Evolutionary conservation across 257 asterid genomes (phyloP), one percentile per base, ranked within the genome.

Genomic region (Salvia hispanica): DNA sequence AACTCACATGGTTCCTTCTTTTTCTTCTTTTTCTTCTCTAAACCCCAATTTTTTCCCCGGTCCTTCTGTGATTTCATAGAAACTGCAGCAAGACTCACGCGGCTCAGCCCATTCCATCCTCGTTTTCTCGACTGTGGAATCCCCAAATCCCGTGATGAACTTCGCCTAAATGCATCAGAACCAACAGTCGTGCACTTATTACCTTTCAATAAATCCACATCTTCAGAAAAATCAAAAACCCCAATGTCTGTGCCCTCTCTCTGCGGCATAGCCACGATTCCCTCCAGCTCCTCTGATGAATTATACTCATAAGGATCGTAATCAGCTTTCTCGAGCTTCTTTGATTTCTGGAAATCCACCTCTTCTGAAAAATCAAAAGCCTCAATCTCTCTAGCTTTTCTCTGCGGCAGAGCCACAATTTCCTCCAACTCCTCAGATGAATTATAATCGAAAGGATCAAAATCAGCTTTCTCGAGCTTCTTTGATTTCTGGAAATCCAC

Each of bases 61-160:
- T 54, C 46, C 73, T 40, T 87, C 84, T 81, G 82, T 50, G 78
- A 71, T 58, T 79, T 83, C 64, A 76, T 44, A 10, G 72, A 47
- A 77, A 66, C 69, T 71, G 71, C 79, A 61, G 72, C 80, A 71
- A 39, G 52, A 72, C 75, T 62, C 67, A 59, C 18, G 73, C 2
- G 31, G 31, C 62, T 50, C 63, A 76, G 6, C 34, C 55, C 92
- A 62, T 55, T 74, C 40, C 59, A 65, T 34, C 51, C 92, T 62
- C 84, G 12, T 71, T 77, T 77, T 55, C 73, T 80, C 60, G 77
- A 69, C 44, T 47, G 70, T 52, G 74, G 58, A 74, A 74, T 72
- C 50, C 75, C 71, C 75, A 85, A 76, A 58, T 82, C 89, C 78
- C 81, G 93, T 0, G 91, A 79, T 14, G 85, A 83, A 78, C 76